These are phyloP conservation scores for Ceratocystis cubensis DNA, from an alignment of 2,329 filamentous ascomycete genomes.

Conservation along the genomic window DNA sequence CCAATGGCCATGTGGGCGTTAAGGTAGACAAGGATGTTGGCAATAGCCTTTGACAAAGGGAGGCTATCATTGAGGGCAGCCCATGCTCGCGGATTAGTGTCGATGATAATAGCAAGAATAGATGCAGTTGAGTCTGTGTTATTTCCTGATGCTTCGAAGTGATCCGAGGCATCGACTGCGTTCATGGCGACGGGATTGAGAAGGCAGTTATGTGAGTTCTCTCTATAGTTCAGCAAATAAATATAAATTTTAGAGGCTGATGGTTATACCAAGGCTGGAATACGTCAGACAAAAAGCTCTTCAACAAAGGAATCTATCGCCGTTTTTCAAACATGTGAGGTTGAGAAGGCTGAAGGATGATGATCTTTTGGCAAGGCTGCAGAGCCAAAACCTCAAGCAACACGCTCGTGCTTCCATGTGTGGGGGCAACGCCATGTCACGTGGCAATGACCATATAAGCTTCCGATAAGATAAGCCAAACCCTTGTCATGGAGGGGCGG, in stretches of 20 bases:
- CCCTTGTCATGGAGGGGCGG: conserved; percentile 7
- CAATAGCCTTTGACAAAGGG: conserved; percentile 70
- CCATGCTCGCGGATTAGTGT: conserved; percentile 96
- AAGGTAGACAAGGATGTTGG: conserved; percentile 85
- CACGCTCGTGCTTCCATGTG: neutral
- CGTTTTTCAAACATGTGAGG: neutral
- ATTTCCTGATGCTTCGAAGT: conserved; percentile 36
- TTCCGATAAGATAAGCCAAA: conserved; percentile 19
- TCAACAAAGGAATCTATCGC: neutral
- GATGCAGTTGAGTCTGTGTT: conserved; percentile 51
- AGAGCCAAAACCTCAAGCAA: neutral
- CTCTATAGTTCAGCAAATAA: too few species aligned
- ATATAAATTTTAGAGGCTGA: too few species aligned
- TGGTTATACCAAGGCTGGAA: too few species aligned
- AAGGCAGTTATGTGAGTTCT: too few species aligned
- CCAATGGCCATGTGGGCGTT: conserved; percentile 93
- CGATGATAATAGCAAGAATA: conserved; percentile 78
- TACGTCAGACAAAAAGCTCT: neutral
- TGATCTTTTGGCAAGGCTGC: conserved; percentile 6
- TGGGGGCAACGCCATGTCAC: conserved; percentile 15
- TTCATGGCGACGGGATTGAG: conserved; percentile 34
- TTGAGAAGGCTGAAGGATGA: conserved; percentile 17
- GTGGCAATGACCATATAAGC: conserved; percentile 7
- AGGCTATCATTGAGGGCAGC: conserved; percentile 60
- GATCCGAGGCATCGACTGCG: conserved; percentile 44